Evolutionary conservation across 176 grass and related monocot genomes (phyloP).

Genomic region (Carex scoparia): DNA sequence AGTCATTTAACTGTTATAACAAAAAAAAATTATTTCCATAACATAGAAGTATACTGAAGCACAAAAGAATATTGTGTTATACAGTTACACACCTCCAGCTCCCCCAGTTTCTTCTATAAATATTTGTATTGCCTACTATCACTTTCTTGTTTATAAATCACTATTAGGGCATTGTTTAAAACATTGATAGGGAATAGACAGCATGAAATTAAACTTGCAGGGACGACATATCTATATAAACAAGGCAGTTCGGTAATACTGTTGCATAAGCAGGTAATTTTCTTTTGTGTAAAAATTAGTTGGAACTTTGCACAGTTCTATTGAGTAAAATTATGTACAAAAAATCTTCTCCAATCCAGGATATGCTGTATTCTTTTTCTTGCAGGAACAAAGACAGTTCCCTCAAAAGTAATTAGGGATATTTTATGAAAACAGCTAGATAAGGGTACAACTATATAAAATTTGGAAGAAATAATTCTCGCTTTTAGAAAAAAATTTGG

Average conservation of each 20-base stretch:
- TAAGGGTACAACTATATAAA: not conserved
- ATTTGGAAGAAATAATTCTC: not conserved
- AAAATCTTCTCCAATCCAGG: not conserved
- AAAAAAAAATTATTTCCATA: not conserved
- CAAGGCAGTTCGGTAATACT: not conserved
- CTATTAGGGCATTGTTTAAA: not conserved
- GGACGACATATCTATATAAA: not conserved
- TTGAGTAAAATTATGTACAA: not conserved
- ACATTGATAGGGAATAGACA: not conserved
- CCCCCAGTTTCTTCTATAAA: not conserved
- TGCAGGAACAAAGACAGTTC: not conserved
- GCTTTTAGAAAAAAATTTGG: not conserved
- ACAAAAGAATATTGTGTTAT: not conserved
- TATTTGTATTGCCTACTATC: not conserved
- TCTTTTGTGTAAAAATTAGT: not conserved
- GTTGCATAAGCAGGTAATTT: not conserved
- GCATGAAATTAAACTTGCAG: not conserved
- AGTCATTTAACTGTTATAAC: constrained; percentile 59
- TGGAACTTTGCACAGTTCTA: not conserved
- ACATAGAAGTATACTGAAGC: not conserved
- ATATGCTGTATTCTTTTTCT: not conserved
- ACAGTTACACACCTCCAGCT: not conserved
- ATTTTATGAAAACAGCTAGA: not conserved
- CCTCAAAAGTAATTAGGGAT: not conserved
- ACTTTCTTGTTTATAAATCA: not conserved